These are phyloP conservation scores for Gaultheria prostrata DNA, from an alignment of 148 eudicot genomes.

Conservation along the genomic window DNA sequence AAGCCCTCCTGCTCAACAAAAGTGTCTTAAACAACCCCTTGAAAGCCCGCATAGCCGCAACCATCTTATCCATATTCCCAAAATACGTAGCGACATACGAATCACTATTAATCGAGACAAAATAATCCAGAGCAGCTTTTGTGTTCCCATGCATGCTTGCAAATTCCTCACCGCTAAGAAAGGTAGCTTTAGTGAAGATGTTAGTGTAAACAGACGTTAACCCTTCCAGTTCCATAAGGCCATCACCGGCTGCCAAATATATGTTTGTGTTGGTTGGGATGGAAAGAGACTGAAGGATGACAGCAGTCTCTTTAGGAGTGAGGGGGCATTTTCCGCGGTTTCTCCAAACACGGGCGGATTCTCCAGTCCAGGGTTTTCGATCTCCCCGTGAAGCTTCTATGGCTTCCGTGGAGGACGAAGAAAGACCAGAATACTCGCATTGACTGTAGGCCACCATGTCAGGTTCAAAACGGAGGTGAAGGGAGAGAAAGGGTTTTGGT, in stretches of 20 bases:
- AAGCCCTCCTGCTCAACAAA: constrained; percentile 68
- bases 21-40: constrained; percentile 72
- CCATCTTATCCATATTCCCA: constrained; percentile 99
- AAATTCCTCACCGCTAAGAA: constrained; percentile 63
- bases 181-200: constrained; percentile 62
- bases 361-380: constrained; percentile 88
- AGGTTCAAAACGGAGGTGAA: constrained; percentile 96
- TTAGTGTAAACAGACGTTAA: constrained; percentile 66
- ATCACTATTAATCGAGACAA: constrained; percentile 78
- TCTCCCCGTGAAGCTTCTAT: constrained; percentile 74
- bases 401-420: constrained; percentile 60
- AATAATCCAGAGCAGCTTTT: constrained; percentile 92
- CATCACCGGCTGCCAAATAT: constrained; percentile 97
- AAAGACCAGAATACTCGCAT: constrained; percentile 63
- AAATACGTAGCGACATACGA: constrained; percentile 84
- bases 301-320: constrained; percentile 84
- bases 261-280: constrained; percentile 73
- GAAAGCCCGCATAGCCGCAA: constrained; percentile 86
- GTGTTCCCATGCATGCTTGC: constrained; percentile 93
- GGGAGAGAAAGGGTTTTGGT: constrained; percentile 90
- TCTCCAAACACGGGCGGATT: constrained; percentile 83
- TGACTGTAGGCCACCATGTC: constrained; percentile 99
- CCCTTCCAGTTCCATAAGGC: constrained; percentile 83
- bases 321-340: constrained; percentile 95
- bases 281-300: constrained; percentile 68